These are phyloP conservation scores for Pichia heedii DNA, from an alignment of 805 yeast genomes.

Conservation along the genomic window DNA sequence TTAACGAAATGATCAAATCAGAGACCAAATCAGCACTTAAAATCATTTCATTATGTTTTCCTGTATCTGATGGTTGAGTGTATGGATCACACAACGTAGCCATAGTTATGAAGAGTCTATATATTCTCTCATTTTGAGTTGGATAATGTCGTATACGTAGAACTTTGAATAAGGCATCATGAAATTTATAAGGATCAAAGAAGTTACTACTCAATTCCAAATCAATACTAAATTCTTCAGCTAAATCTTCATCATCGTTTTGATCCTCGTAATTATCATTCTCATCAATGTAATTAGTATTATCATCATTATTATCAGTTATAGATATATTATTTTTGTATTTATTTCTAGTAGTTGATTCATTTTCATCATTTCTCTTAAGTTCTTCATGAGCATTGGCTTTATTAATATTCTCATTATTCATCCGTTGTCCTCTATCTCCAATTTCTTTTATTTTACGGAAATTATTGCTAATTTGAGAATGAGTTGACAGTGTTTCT, in stretches of 20 bases:
- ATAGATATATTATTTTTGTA: no score
- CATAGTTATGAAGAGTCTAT: slow-evolving; percentile 22
- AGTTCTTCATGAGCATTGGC: no score
- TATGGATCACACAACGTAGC: slow-evolving; percentile 47
- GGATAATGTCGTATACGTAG: slow-evolving; percentile 19
- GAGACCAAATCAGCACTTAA: slow-evolving; percentile 50
- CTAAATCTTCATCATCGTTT: neutral
- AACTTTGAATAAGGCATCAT: slow-evolving; percentile 22
- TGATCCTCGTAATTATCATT: neutral
- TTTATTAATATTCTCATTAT: neutral
- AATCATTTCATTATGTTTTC: slow-evolving; percentile 34
- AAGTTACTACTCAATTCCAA: slow-evolving; percentile 11
- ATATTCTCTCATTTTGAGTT: slow-evolving; percentile 7
- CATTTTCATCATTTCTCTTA: no score
- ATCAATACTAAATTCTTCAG: slow-evolving; percentile 15
- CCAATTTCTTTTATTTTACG: neutral
- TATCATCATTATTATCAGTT: no score
- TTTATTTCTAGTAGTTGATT: no score
- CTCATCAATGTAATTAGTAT: neutral
- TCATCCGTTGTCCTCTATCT: neutral
- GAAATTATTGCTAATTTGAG: no score
- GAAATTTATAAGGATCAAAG: slow-evolving; percentile 23
- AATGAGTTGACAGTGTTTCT: neutral
- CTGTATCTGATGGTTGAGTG: slow-evolving; percentile 61
- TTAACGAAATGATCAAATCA: slow-evolving; percentile 39